Evolutionary conservation across 129 eudicot genomes (phyloP), one percentile per base, ranked within the genome.

Genomic region (Chrysanthemum seticuspe): DNA sequence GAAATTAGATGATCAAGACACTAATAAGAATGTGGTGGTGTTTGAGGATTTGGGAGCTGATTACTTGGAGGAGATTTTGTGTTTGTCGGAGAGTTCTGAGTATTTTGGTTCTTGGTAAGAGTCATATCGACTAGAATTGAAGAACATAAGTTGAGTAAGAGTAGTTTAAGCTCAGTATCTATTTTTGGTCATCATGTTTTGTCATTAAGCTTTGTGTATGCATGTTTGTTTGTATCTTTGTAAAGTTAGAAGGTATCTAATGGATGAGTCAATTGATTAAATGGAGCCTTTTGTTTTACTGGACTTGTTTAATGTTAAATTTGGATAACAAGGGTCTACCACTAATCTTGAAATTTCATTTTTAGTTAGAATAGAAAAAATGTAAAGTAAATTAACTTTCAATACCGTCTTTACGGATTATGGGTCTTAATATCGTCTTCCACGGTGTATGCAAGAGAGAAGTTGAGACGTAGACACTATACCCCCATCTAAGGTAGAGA

Each of bases 1-100:
- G 70, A 76, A 70, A 59, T 40, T 76, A 13, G 82, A 64, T 76
- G 59, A 67, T 49, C 16, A 67, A 13, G 10, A 18, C 13, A n/a
- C 44, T 36, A 47, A 29, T 18, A 31, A 16, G n/a, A 63, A 68
- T 15, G 69, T 78, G 67, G 81, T 83, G 60, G 86, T 78, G 65
- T 70, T 83, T 50, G 78, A 83, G 36, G 87, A 83, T 11, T 75
- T 83, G 64, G 87, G 83, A 70, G 83, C 83, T 69, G 87, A 79
- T 69, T 83, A 83, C 15, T 83, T 83, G 78, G 84, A 79, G 27
- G 83, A 83, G 58, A 76, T 83, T 70, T 14, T 79, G 69, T 68
- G 78, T 63, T 71, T 78, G 13, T 78, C 82, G 8, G 77, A 78
- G 60, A 54, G 67, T 11, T 71, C 76, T 0, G 21, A 8, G 9